Base-by-base conservation (phyloP, 2,329 filamentous ascomycete genomes). In the Aspergillus udagawae region DNA sequence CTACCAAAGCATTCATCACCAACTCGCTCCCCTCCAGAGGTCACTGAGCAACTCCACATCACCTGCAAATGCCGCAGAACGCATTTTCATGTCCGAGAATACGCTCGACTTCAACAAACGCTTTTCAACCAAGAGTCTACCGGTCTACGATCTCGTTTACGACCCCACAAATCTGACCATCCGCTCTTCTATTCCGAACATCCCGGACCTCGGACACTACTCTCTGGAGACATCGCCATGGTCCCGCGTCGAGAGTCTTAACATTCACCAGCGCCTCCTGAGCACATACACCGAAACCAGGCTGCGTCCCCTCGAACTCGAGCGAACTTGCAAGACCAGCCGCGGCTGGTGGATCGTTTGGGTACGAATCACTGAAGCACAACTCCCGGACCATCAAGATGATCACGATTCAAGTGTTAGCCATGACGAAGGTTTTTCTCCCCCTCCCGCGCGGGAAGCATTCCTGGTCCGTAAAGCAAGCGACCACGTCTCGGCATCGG, bases 291-390 rank as follows among this genome's bases (percentile, higher is more conserved):
- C 71, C n/a, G 77, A 79, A 56, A 85, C 83, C 1, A 76, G 80
- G 2, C 71, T 71, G 23, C 72, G 71, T 1, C 61, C 69, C 1
- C 68, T 73, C 8, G 83, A 87, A 59, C 74, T 83, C 6, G 85
- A 88, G 64, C 77, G 83, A 32, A 86, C 82, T 1, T 82, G 81
- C 69, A 87, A 87, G 70, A 87, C 85, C 0, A 80, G 73, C 47
- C 79, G 85, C n/a, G 83, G 83, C 6, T 88, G 85, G 85, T 88
- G 85, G 85, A 78, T 88, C 2, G 81, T 86, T 23, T 88, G 85
- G 85, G 81, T 87, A 70, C 79, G 83, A 8, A 70, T 86, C 29
- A 75, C 75, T 4, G 52, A 57, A 49, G 50, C 52, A 12, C 44
- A 60, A 49, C 27, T 53, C 54, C 35, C 14, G 49, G 49, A 38